phyloP scores from a whole-genome alignment of 495 filamentous ascomycete genomes.

The Penicillium riverlandense region DNA sequence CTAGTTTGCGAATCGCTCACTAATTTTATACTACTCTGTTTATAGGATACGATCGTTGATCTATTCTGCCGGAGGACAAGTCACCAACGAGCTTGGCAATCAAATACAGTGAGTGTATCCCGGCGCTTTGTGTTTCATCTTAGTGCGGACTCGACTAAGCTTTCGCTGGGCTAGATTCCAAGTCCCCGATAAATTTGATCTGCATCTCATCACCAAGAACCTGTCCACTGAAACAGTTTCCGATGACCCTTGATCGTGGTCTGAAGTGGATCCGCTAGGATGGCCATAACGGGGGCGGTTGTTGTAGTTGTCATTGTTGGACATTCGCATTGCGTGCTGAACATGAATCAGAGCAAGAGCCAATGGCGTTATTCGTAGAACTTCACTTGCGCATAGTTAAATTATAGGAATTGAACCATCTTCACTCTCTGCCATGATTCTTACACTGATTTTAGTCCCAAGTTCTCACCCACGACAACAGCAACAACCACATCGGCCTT shows the following conservation, averaged over 20 bases:
- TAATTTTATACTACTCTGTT: neutral
- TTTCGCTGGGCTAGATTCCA: neutral
- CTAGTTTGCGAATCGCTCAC: neutral
- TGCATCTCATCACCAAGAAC: conserved; percentile 6
- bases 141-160: too few species aligned
- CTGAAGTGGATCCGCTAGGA: neutral
- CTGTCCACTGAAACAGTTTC: conserved; percentile 2
- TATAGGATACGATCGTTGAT: conserved; percentile 2
- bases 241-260: conserved; percentile 2
- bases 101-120: conserved; percentile 5
- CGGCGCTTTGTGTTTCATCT: neutral
- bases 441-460: too few species aligned
- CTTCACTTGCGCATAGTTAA: too few species aligned
- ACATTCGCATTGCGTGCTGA: too few species aligned
- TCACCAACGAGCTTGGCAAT: neutral
- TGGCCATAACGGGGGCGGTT: too few species aligned
- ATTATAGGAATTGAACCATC: too few species aligned
- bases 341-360: too few species aligned
- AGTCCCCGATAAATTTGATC: conserved; percentile 2
- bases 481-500: too few species aligned
- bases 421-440: too few species aligned
- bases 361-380: too few species aligned
- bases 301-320: too few species aligned
- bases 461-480: too few species aligned
- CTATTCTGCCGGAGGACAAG: conserved; percentile 2